These are phyloP conservation scores for Akanthomyces dipterigenus DNA, from an alignment of 2,329 filamentous ascomycete genomes.

Conservation along the genomic window DNA sequence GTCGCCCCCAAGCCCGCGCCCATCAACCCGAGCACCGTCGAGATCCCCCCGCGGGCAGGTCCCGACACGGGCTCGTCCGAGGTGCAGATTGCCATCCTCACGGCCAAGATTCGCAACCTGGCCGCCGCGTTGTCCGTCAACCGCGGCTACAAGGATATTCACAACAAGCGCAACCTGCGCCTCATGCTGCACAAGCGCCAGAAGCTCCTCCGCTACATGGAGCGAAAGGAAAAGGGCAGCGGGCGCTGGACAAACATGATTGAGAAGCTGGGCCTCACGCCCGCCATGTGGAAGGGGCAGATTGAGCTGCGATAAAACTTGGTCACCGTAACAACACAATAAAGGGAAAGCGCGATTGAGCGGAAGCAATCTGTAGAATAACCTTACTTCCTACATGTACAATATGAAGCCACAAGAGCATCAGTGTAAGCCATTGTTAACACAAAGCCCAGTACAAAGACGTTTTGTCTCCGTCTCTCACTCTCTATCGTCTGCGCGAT, in stretches of 20 bases:
- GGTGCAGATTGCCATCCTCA: constrained; percentile 95
- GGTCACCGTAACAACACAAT: constrained; percentile 18
- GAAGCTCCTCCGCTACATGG: constrained; percentile 79
- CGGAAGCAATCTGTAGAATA: constrained; percentile 33
- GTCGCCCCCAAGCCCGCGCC: constrained; percentile 57
- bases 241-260: constrained; percentile 84
- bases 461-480: not conserved
- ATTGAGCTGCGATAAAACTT: constrained; percentile 45
- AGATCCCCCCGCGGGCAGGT: constrained; percentile 57
- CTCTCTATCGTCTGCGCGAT: not conserved
- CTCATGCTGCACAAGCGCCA: constrained; percentile 83
- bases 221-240: constrained; percentile 83
- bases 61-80: constrained; percentile 92
- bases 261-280: constrained; percentile 74
- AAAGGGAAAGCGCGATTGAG: constrained; percentile 8
- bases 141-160: constrained; percentile 74
- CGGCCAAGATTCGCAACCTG: constrained; percentile 82
- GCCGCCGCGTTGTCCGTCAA: constrained; percentile 63
- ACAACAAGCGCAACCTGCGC: constrained; percentile 86
- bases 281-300: constrained; percentile 85
- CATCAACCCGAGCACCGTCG: constrained; percentile 32
- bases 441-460: constrained; percentile 3
- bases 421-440: constrained; percentile 8
- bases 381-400: constrained; percentile 42
- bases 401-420: constrained; percentile 29